phyloP scores from a whole-genome alignment of 331 rosid species.

The Telfairia occidentalis region DNA sequence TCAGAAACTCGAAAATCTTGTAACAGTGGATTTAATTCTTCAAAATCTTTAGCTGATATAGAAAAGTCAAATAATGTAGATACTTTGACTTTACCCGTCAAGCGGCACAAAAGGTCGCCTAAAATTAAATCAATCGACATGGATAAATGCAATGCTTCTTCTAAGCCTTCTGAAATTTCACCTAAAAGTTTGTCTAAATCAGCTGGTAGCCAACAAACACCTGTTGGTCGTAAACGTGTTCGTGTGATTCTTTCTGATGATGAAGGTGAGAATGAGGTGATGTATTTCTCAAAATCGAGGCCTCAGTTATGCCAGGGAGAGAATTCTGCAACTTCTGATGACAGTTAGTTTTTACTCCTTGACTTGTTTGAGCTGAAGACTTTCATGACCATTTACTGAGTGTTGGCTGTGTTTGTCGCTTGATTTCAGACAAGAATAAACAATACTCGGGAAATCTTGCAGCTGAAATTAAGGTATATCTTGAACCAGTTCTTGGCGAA shows the following conservation, averaged over 20 bases:
- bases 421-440: constrained; percentile 42
- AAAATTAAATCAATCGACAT: constrained; percentile 24
- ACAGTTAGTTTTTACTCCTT: constrained; percentile 39
- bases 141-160: constrained; percentile 22
- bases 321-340: constrained; percentile 36
- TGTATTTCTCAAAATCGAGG: constrained; percentile 31
- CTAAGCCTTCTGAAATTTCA: constrained; percentile 22
- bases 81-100: constrained; percentile 37
- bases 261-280: constrained; percentile 40
- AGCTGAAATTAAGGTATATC: constrained; percentile 11
- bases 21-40: constrained; percentile 24
- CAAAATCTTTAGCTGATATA: constrained; percentile 20
- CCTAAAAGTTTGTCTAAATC: constrained; percentile 33
- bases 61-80: constrained; percentile 40
- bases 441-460: constrained; percentile 38
- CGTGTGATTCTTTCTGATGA: constrained; percentile 74
- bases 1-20: constrained; percentile 23
- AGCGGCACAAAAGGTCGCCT: constrained; percentile 33
- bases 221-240: constrained; percentile 49
- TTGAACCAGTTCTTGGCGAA: constrained; percentile 9
- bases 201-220: constrained; percentile 27
- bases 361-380: constrained; percentile 18
- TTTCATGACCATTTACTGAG: constrained; percentile 10
- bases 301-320: constrained; percentile 21
- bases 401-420: constrained; percentile 23